A percentile compares a stretch with the other conserved stretches of the same genome.
These are phyloP conservation scores for Nakaseomyces bracarensis DNA, from an alignment of 1,139 yeast species.

Conservation along the genomic window DNA sequence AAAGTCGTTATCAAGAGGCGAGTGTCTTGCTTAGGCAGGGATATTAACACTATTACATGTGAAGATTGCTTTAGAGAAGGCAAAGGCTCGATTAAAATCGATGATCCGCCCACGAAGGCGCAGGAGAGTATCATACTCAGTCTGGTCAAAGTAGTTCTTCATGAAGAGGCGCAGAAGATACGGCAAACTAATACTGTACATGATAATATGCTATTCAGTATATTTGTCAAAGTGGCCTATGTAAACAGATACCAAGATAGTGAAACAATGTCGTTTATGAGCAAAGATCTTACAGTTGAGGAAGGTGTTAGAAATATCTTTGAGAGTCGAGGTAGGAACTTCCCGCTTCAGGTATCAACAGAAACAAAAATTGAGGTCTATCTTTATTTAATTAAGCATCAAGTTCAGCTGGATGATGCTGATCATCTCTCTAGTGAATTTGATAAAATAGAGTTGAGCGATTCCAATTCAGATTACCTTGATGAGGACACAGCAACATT, in stretches of 20 bases:
- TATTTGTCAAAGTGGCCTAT: slow-evolving; percentile 24
- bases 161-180: slow-evolving; percentile 15
- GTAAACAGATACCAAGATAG: slow-evolving; percentile 13
- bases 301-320: neutral
- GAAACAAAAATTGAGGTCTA: neutral
- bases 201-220: slow-evolving; percentile 28
- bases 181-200: slow-evolving; percentile 21
- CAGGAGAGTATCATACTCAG: slow-evolving; percentile 24
- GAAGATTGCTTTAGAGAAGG: slow-evolving; percentile 15
- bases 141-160: slow-evolving; percentile 24
- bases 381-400: neutral
- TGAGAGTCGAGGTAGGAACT: neutral
- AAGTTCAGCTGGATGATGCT: neutral
- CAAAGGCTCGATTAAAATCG: slow-evolving; percentile 21
- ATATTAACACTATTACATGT: neutral
- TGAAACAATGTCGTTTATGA: neutral
- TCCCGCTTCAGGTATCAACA: too few species aligned
- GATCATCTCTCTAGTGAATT: slow-evolving; percentile 23
- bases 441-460: slow-evolving; percentile 13
- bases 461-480: slow-evolving; percentile 8
- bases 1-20: neutral
- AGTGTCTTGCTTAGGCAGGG: neutral
- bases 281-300: neutral
- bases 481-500: slow-evolving; percentile 10
- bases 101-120: slow-evolving; percentile 22